These are phyloP conservation scores for Neurospora intermedia DNA, from an alignment of 495 filamentous ascomycete species.

Conservation along the genomic window DNA sequence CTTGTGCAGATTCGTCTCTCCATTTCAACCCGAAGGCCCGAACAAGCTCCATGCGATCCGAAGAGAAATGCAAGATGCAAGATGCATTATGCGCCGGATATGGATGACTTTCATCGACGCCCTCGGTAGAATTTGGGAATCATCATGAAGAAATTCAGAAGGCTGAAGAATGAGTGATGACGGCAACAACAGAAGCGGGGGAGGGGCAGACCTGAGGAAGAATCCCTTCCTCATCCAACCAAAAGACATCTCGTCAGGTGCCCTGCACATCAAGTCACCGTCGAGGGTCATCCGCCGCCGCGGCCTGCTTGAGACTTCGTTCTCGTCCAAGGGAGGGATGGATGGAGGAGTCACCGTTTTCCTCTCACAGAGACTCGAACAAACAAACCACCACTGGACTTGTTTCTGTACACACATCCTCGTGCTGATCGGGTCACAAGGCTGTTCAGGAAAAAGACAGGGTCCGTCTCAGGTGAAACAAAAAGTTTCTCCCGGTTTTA, in stretches of 20 bases:
- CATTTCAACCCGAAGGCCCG: not conserved
- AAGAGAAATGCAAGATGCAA: not conserved
- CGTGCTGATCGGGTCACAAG: slow-evolving; percentile 5
- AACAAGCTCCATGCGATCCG: not conserved
- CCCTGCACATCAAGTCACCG: not conserved
- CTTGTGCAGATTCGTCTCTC: not conserved
- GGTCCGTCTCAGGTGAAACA: not conserved
- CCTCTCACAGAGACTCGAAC: not conserved
- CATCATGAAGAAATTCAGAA: not conserved
- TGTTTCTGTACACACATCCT: not conserved
- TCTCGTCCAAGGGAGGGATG: not conserved
- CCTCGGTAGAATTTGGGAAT: too few species aligned
- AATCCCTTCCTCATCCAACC: not conserved
- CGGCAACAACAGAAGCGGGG: not conserved
- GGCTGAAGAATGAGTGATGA: not conserved
- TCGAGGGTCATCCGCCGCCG: not conserved
- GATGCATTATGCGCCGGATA: not conserved
- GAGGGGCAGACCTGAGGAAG: not conserved
- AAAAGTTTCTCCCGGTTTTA: not conserved
- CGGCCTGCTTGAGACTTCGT: not conserved
- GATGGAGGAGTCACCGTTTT: not conserved
- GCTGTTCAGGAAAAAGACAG: not conserved
- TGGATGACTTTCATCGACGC: not conserved
- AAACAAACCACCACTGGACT: not conserved
- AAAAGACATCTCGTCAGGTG: not conserved